phyloP scores from a whole-genome alignment of 2,329 filamentous ascomycete species.

The Falciphora oryzae region DNA sequence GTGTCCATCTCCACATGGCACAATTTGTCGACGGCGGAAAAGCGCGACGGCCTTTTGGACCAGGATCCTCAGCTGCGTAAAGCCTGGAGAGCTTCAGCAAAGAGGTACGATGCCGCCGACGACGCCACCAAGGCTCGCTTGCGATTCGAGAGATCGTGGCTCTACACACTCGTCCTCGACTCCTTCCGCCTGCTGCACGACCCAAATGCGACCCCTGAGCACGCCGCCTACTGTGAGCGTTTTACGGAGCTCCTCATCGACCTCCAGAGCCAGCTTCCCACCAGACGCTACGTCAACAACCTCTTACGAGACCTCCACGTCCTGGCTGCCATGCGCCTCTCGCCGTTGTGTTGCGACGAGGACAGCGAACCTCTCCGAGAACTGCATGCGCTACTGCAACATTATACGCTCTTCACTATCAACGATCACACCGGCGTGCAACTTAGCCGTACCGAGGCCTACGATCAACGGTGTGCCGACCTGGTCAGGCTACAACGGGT shows the following conservation, averaged over 20 bases:
- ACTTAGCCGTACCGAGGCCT: constrained; percentile 64
- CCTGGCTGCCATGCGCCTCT: constrained; percentile 69
- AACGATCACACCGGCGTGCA: constrained; percentile 86
- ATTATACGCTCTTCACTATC: constrained; percentile 84
- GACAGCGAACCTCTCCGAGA: constrained; percentile 75
- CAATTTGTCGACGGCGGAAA: constrained; percentile 73
- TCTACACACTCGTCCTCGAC: constrained; percentile 79
- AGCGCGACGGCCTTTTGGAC: constrained; percentile 67
- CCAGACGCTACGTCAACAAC: constrained; percentile 86
- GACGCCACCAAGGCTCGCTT: constrained; percentile 71
- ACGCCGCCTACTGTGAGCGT: constrained; percentile 81
- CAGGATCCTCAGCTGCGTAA: constrained; percentile 73
- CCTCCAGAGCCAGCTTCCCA: constrained; percentile 87
- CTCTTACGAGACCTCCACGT: constrained; percentile 82
- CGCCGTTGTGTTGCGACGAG: constrained; percentile 69
- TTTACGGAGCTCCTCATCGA: constrained; percentile 88
- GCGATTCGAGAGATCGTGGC: constrained; percentile 89
- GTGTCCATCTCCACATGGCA: constrained; percentile 97
- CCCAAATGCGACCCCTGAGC: constrained; percentile 39
- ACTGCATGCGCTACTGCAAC: constrained; percentile 70
- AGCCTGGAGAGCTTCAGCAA: constrained; percentile 81
- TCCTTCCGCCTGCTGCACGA: constrained; percentile 71
- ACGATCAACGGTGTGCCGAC: constrained; percentile 70
- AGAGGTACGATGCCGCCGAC: constrained; percentile 83
- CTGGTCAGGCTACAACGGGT: constrained; percentile 76